A percentile compares a stretch with the other conserved stretches of the same genome.
phyloP scores from a whole-genome alignment of 495 filamentous ascomycete genomes.

The Hypoxylon perforatum region DNA sequence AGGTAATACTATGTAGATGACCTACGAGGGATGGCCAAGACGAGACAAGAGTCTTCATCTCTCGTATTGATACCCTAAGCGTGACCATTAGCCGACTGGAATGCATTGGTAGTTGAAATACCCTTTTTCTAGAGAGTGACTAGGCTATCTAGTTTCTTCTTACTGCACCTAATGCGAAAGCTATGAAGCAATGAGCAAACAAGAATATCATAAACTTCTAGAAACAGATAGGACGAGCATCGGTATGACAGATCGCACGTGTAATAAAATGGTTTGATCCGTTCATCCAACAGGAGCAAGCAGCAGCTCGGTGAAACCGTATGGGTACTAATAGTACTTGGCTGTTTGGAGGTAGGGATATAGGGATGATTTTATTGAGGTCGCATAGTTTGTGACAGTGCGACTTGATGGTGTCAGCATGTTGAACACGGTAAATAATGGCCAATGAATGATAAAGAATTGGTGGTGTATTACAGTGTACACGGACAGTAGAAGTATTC shows the following conservation, averaged over 20 bases:
- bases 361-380: slow-evolving; percentile 17
- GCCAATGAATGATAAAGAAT: background rate
- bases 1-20: slow-evolving; percentile 8
- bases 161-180: slow-evolving; percentile 3
- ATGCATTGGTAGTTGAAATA: background rate
- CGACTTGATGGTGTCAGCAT: slow-evolving; percentile 10
- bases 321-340: no score
- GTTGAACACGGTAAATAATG: background rate
- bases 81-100: background rate
- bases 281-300: slow-evolving; percentile 1
- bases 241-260: slow-evolving; percentile 2
- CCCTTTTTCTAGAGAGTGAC: slow-evolving; percentile 7
- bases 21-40: slow-evolving; percentile 17
- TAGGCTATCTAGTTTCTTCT: background rate
- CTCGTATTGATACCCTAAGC: slow-evolving; percentile 13
- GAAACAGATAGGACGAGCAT: background rate
- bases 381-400: slow-evolving; percentile 15
- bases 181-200: slow-evolving; percentile 8
- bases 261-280: slow-evolving; percentile 29
- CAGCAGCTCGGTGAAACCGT: slow-evolving; percentile 26
- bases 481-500: background rate
- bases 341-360: no score
- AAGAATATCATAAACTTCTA: background rate
- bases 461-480: slow-evolving; percentile 7
- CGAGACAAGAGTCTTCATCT: slow-evolving; percentile 2